Base-by-base conservation (phyloP, 2,329 filamentous ascomycete genomes). In the Rhynchosporium secalis region DNA sequence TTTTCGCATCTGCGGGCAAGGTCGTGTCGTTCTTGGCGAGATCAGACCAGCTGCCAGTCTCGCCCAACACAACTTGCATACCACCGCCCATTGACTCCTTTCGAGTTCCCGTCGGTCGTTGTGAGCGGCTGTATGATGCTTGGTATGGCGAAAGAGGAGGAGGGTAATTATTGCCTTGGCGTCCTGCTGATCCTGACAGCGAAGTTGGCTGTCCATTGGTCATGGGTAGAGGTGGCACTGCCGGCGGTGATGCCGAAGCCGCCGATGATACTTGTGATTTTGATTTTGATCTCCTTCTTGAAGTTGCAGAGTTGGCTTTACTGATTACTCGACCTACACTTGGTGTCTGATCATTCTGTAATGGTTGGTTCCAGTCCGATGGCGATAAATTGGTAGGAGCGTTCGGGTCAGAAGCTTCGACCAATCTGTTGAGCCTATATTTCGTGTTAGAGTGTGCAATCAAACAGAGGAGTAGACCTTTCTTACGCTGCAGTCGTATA, bases 11-110 rank as follows among this genome's bases (percentile, higher is more conserved):
- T 0, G 84, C 81, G 1, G 87, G 85, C 45, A 94, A 79, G 3
- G 88, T 92, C 56, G 88, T 84, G 71, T 92, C 93, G 71, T 93
- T 90, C 63, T 93, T 88, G 55, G 92, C 91, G 74, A 97, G 83
- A 66, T 96, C 91, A 52, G 90, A 93, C 94, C 93, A 98, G 75
- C 90, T 94, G 63, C 92, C 91, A 15, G 88, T 86, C 71, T 92
- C 92, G 70, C 96, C 93, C 43, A 98, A 83, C 26, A 95, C 93
- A 70, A 97, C 91, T 75, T 96, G 92, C 60, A 97, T 86, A 20
- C 94, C 94, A 58, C 93, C 93, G 3, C 71, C 68, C 61, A 66
- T 67, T 20, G 69, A 72, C 47, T 72, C 66, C 33, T 73, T 73
- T 33, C 72, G 60, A 9, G 68, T 66, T 13, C 68, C 68, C 28